Evolutionary conservation across 2,329 filamentous ascomycete species (phyloP).

Genomic region (Fusarium sambucinum): DNA sequence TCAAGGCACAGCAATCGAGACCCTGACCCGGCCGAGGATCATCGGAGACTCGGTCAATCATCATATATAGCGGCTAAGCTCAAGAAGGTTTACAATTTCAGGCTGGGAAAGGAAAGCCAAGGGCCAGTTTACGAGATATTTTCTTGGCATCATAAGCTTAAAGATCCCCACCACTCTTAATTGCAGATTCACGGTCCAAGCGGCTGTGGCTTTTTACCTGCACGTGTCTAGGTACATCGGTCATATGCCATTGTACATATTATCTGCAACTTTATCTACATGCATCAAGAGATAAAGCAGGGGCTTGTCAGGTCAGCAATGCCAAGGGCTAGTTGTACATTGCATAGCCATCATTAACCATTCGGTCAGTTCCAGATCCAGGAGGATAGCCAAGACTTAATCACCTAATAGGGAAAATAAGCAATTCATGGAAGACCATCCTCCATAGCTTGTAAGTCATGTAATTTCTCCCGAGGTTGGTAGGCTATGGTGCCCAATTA

Average conservation of each 20-base stretch:
- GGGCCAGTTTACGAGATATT: constrained; percentile 8
- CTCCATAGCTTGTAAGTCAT: too few species aligned
- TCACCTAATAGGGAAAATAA: background rate
- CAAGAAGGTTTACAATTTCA: background rate
- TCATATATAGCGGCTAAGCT: background rate
- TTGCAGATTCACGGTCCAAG: background rate
- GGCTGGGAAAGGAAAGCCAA: background rate
- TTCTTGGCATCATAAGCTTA: constrained; percentile 29
- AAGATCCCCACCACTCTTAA: background rate
- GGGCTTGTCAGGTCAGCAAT: background rate
- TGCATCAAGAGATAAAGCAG: background rate
- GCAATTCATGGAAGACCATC: background rate
- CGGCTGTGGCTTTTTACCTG: background rate
- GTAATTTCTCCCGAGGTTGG: background rate
- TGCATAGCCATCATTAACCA: background rate
- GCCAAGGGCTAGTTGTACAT: background rate
- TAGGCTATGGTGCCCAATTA: background rate
- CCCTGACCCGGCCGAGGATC: background rate
- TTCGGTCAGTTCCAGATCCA: constrained; percentile 12
- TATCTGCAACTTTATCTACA: background rate
- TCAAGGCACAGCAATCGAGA: constrained; percentile 20
- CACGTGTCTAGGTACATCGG: background rate
- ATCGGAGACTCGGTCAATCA: background rate
- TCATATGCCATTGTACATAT: background rate
- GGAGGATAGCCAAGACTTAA: background rate